Base-by-base conservation (phyloP, 176 grass and related monocot genomes). In the Chloris gayana region DNA sequence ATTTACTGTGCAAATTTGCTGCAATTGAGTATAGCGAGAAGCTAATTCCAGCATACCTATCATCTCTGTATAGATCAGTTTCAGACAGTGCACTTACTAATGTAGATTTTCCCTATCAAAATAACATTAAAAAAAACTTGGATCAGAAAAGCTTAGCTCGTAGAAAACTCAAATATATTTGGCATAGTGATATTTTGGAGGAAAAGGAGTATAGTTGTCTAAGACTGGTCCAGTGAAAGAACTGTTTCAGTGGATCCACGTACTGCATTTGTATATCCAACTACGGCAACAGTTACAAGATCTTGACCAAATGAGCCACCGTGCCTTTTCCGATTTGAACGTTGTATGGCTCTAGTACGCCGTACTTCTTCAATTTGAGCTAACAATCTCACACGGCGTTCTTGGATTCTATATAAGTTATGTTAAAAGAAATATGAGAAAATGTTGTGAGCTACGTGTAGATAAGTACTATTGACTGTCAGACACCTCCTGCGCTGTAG, bases 261-360 rank as follows among this genome's bases (percentile, higher is more conserved):
- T 94, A 98, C 95, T 66, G 95, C 92, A 91, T 98, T 98, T 70
- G 95, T 94, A 78, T 98, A 98, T 71, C 95, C 95, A 56, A 98
- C 95, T 30, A 94, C 77, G 51, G 95, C 95, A 64, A 94, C 92
- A 60, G 95, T 98, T 56, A 85, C 80, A 70, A 98, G 90, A 41
- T 87, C 87, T 73, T 94, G 88, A 86, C 88, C 95, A 91, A 82
- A 94, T 33, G 90, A 88, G 81, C 80, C 64, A 31, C 92, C 95
- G 59, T 94, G 95, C 80, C 88, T 93, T 85, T 85, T 98, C 72
- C 95, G 87, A 82, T 88, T 82, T 73, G 80, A 89, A 22, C 92
- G 87, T 49, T 98, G 95, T 88, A 98, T 86, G 32, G 81, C 90
- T 84, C 95, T 85, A 69, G 95, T 98, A 50, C 81, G 87, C 1